Evolutionary conservation across 208 protist species (phyloP).

Genomic region (Leishmania tropica): DNA sequence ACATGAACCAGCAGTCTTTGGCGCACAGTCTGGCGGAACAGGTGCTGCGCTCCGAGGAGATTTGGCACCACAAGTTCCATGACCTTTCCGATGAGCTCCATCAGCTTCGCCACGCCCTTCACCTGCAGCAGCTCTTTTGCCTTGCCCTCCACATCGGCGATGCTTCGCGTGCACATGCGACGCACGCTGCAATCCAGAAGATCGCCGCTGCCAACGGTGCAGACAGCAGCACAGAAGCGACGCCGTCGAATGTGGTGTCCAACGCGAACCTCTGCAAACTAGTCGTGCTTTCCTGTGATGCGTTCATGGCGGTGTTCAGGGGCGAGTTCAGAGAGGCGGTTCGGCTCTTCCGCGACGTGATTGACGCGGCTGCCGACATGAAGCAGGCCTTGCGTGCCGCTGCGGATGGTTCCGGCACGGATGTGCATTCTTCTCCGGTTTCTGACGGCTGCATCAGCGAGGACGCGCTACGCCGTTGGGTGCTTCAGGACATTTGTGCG

Average conservation of each 20-base stretch:
- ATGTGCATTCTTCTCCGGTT: neutral
- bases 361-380: constrained; percentile 6
- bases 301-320: constrained; percentile 24
- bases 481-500: constrained; percentile 53
- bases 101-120: constrained; percentile 34
- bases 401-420: neutral
- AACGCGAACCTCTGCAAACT: constrained; percentile 14
- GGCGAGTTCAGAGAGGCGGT: constrained; percentile 21
- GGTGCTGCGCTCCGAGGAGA: constrained; percentile 41
- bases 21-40: constrained; percentile 46
- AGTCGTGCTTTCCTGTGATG: constrained; percentile 21
- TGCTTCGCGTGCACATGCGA: constrained; percentile 15
- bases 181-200: neutral
- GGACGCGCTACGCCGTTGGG: constrained; percentile 18
- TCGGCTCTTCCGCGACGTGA: constrained; percentile 17
- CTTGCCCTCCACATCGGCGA: constrained; percentile 38
- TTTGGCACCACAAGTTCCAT: constrained; percentile 16
- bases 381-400: constrained; percentile 9
- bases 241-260: constrained; percentile 6
- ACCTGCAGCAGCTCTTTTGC: constrained; percentile 46
- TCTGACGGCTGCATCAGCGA: constrained; percentile 23
- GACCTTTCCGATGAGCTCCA: constrained; percentile 27
- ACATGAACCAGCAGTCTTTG: constrained; percentile 57
- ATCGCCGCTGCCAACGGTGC: neutral
- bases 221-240: neutral